Evolutionary conservation across 78 protist genomes (phyloP).

Genomic region (Trichosphaerium sp.): DNA sequence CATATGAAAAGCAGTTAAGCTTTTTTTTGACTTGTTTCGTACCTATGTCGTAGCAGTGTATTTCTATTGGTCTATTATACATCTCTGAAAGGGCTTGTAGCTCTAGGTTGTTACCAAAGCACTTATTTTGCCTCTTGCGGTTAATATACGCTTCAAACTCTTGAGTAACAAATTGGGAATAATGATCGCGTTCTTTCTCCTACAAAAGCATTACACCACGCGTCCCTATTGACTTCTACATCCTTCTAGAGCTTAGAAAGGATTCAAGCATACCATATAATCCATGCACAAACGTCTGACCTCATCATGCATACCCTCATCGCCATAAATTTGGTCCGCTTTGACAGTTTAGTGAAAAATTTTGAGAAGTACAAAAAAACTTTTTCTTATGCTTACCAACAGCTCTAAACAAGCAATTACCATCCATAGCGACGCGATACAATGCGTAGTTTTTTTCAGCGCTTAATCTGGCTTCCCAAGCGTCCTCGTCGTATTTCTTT

Average conservation of each 20-base stretch:
- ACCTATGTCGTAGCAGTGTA: slow-evolving; percentile 4
- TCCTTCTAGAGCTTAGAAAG: not conserved
- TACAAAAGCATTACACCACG: no score
- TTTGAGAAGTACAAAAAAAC: not conserved
- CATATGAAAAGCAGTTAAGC: not conserved
- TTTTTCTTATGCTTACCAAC: slow-evolving; percentile 13
- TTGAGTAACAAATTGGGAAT: slow-evolving; percentile 48
- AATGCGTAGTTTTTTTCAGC: no score
- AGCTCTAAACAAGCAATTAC: slow-evolving; percentile 59
- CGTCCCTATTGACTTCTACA: no score
- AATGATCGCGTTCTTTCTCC: slow-evolving; percentile 45
- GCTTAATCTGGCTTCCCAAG: no score
- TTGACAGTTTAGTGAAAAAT: not conserved
- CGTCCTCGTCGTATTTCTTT: no score
- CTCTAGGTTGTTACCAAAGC: slow-evolving; percentile 55
- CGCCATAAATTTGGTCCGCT: slow-evolving; percentile 61
- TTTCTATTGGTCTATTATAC: slow-evolving; percentile 54
- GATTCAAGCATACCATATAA: slow-evolving; percentile 13
- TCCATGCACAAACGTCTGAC: slow-evolving; percentile 50
- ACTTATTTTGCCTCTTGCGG: slow-evolving; percentile 25
- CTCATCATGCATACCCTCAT: slow-evolving; percentile 47
- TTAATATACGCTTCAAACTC: slow-evolving; percentile 44
- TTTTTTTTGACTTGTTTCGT: not conserved
- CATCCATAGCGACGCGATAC: no score
- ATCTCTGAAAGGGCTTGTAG: slow-evolving; percentile 62